phyloP scores from a whole-genome alignment of 257 asterid species.

The Primulina tabacum region DNA sequence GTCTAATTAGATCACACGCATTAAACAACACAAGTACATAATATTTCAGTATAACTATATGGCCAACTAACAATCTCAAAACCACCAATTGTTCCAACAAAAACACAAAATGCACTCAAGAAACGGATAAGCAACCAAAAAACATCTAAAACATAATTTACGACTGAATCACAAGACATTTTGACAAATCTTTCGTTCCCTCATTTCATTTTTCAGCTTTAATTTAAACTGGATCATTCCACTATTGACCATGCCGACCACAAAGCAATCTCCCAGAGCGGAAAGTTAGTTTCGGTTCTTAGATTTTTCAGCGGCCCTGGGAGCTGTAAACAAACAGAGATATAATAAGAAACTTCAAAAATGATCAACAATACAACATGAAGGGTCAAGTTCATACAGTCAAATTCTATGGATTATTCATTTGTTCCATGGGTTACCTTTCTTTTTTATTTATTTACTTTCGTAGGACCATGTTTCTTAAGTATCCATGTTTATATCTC shows the following conservation, averaged over 20 bases:
- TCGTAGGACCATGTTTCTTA: background rate
- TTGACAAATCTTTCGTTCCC: background rate
- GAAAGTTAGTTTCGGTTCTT: conserved; percentile 35
- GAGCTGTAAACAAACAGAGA: conserved; percentile 39
- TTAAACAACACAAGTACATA: conserved; percentile 17
- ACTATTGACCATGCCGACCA: conserved; percentile 19
- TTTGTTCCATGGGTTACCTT: background rate
- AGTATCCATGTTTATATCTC: no score
- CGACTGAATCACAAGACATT: conserved; percentile 14
- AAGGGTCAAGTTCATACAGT: background rate
- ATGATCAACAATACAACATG: background rate
- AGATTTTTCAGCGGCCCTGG: conserved; percentile 51
- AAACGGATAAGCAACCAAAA: conserved; percentile 3
- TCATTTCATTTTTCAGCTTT: background rate
- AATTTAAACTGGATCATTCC: conserved; percentile 11
- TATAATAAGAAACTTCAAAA: background rate
- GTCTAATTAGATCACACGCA: conserved; percentile 22
- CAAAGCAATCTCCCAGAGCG: conserved; percentile 18
- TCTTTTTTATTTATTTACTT: background rate
- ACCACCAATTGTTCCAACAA: conserved; percentile 1
- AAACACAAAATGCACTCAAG: conserved; percentile 15
- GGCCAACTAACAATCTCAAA: conserved; percentile 16
- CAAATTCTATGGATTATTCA: background rate
- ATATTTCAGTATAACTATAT: conserved; percentile 1
- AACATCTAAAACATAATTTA: background rate